Conservation (phyloP, 2,329 filamentous ascomycete genomes). For the Chaetomium olivaceum region DNA sequence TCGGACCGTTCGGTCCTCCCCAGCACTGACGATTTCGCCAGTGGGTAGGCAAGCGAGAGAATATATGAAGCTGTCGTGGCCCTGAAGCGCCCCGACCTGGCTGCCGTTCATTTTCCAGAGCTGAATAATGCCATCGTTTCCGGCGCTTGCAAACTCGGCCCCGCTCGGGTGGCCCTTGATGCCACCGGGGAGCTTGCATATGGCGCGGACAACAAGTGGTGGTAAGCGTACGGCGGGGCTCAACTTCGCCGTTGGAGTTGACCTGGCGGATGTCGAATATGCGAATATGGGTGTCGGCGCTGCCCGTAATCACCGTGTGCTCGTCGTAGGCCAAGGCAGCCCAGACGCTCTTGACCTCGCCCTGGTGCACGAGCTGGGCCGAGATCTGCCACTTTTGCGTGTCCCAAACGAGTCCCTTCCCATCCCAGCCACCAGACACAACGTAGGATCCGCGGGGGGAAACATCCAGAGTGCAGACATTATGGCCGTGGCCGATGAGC, state of each 20-base stretch:
- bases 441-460: conserved; percentile 71
- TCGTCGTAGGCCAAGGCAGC: conserved; percentile 82
- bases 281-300: conserved; percentile 85
- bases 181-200: conserved; percentile 71
- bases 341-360: conserved; percentile 70
- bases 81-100: conserved; percentile 73
- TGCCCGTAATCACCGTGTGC: conserved; percentile 82
- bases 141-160: conserved; percentile 91
- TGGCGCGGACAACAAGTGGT: conserved; percentile 86
- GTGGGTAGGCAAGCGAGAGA: conserved; percentile 74
- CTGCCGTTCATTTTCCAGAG: conserved; percentile 82
- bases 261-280: conserved; percentile 69
- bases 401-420: conserved; percentile 81
- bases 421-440: conserved; percentile 93
- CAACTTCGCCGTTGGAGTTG: conserved; percentile 55
- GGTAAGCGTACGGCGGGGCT: conserved; percentile 56
- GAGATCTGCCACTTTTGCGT: conserved; percentile 83
- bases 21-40: conserved; percentile 86
- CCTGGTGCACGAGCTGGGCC: conserved; percentile 71
- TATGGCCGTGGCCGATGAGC: conserved; percentile 81
- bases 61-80: conserved; percentile 96
- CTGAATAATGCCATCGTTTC: conserved; percentile 86
- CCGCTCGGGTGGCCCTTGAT: conserved; percentile 67
- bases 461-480: conserved; percentile 84
- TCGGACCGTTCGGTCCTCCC: conserved; percentile 90